Conservation (phyloP, 2,329 filamentous ascomycete species). For the Blumeria hordei region DNA sequence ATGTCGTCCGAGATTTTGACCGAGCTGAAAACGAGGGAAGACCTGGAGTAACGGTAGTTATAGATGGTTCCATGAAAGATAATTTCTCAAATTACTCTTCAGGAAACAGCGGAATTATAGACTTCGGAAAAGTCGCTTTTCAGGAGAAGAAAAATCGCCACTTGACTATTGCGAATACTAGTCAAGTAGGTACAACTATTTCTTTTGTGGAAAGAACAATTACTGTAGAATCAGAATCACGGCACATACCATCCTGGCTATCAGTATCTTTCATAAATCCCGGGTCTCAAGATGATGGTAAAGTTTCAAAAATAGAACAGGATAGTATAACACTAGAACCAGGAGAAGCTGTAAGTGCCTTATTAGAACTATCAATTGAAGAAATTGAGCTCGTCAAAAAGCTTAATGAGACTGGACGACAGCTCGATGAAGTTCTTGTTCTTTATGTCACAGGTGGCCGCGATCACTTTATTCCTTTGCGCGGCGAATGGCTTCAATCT, state of each 20-base stretch:
- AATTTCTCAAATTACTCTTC: conserved; percentile 4
- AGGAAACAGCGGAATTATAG: conserved; percentile 28
- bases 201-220: conserved; percentile 56
- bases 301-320: conserved; percentile 5
- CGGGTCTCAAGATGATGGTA: conserved; percentile 16
- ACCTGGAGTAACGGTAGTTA: conserved; percentile 58
- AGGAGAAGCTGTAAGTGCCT: conserved; percentile 53
- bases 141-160: conserved; percentile 37
- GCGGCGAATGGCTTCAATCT: conserved; percentile 55
- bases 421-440: conserved; percentile 69
- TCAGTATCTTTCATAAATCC: conserved; percentile 36
- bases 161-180: conserved; percentile 80
- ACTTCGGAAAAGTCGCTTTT: conserved; percentile 57
- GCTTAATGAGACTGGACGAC: conserved; percentile 42
- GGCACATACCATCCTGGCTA: conserved; percentile 40
- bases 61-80: conserved; percentile 29
- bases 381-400: conserved; percentile 36
- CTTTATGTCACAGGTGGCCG: conserved; percentile 62
- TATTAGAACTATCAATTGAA: conserved; percentile 42
- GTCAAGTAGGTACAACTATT: conserved; percentile 56
- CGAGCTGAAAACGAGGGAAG: conserved; percentile 77
- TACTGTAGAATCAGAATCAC: conserved; percentile 23
- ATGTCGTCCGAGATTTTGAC: conserved; percentile 72
- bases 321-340: conserved; percentile 44
- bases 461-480: conserved; percentile 75